Percentiles rank a stretch among this genome's conserved stretches.
Evolutionary conservation across 2,329 filamentous ascomycete species (phyloP).

Genomic region (Trichoderma sp.): DNA sequence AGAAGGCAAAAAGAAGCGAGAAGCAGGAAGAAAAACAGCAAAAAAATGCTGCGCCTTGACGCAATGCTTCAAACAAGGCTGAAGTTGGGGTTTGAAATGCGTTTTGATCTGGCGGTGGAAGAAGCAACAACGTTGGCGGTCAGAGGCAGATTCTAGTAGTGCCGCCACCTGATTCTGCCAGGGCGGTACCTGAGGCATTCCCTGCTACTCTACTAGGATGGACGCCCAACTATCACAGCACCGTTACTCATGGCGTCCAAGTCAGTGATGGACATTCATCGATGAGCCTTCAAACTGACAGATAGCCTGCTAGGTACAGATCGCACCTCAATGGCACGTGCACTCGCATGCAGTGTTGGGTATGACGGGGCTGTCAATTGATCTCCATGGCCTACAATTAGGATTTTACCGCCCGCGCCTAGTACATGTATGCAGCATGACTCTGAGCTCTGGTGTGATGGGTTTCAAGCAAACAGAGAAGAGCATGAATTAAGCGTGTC

Average conservation of each 20-base stretch:
- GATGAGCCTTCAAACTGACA: background rate
- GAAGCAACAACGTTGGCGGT: background rate
- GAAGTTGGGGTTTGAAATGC: background rate
- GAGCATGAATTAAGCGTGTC: background rate
- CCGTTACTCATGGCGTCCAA: background rate
- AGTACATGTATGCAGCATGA: constrained; percentile 14
- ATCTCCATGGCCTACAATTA: background rate
- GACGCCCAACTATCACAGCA: background rate
- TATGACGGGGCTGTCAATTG: background rate
- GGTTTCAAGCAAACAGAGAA: background rate
- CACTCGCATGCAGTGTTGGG: background rate
- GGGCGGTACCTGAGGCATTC: background rate
- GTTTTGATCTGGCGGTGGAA: background rate
- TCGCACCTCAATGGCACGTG: background rate
- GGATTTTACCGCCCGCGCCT: background rate
- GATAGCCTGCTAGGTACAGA: background rate
- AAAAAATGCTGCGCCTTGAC: background rate
- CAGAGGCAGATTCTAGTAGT: background rate
- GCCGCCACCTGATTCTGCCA: background rate
- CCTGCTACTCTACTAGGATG: background rate
- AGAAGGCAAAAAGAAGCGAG: background rate
- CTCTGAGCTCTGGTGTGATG: background rate
- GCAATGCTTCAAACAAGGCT: background rate
- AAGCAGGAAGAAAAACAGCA: background rate
- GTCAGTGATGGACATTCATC: background rate